phyloP scores from a whole-genome alignment of 75 land plant species.

The Azolla pinnata region DNA sequence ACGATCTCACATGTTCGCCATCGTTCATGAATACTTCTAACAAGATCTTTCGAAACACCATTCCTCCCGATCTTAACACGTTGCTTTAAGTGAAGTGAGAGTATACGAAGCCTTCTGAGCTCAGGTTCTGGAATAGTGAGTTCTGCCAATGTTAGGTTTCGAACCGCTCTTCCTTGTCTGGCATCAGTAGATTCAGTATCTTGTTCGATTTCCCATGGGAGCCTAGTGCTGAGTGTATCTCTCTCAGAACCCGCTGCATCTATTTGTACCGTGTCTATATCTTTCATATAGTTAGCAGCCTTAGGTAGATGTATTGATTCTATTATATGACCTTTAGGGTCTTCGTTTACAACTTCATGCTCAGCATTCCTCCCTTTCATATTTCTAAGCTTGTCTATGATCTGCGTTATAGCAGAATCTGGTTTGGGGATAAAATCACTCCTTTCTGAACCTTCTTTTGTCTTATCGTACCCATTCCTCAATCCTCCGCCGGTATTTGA shows the following conservation, averaged over 20 bases:
- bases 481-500: too few species aligned
- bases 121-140: constrained; percentile 33
- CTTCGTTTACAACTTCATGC: neutral
- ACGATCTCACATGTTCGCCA: constrained; percentile 65
- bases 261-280: neutral
- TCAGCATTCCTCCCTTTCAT: constrained; percentile 2
- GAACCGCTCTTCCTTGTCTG: constrained; percentile 10
- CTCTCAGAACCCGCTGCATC: neutral
- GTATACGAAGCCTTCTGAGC: constrained; percentile 41
- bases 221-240: neutral
- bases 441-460: too few species aligned
- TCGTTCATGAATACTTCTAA: constrained; percentile 64
- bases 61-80: constrained; percentile 62
- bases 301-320: neutral
- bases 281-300: neutral
- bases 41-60: constrained; percentile 61
- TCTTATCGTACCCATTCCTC: too few species aligned
- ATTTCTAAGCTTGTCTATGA: constrained; percentile 20
- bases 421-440: too few species aligned
- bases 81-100: constrained; percentile 31
- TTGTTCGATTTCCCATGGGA: constrained; percentile 1
- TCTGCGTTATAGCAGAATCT: constrained; percentile 21
- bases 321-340: neutral
- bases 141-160: constrained; percentile 46
- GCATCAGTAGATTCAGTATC: constrained; percentile 7